Evolutionary conservation across 306 rosid species (phyloP).

Genomic region (Quercus dentata): DNA sequence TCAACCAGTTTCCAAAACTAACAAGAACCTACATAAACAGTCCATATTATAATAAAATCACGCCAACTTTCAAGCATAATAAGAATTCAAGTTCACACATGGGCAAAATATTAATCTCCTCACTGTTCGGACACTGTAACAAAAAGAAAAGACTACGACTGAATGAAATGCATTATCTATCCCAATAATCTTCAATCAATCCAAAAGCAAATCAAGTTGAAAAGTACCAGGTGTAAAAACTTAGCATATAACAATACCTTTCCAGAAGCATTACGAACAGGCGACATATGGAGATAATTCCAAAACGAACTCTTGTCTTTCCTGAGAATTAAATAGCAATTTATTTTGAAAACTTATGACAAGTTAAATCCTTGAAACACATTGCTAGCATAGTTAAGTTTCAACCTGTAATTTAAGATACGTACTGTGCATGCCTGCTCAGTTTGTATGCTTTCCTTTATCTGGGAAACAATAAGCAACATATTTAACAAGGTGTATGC

Average conservation of each 20-base stretch:
- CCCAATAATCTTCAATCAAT: not conserved
- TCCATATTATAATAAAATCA: not conserved
- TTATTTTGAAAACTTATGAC: constrained; percentile 28
- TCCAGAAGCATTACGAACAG: constrained; percentile 84
- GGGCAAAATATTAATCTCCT: not conserved
- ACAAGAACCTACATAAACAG: not conserved
- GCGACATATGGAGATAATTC: constrained; percentile 86
- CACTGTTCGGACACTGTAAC: not conserved
- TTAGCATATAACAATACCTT: constrained; percentile 52
- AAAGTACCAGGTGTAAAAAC: constrained; percentile 8
- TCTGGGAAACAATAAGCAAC: constrained; percentile 46
- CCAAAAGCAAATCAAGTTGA: constrained; percentile 1
- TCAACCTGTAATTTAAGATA: constrained; percentile 97
- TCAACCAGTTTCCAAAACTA: not conserved
- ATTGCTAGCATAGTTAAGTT: constrained; percentile 28
- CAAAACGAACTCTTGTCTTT: constrained; percentile 90
- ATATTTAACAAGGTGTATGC: constrained; percentile 8
- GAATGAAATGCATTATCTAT: not conserved
- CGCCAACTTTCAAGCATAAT: not conserved
- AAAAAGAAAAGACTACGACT: not conserved
- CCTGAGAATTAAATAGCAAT: constrained; percentile 42
- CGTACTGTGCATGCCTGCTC: constrained; percentile 85
- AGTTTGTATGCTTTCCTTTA: constrained; percentile 63
- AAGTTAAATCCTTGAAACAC: constrained; percentile 22
- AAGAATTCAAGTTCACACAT: not conserved